Percentiles rank a stretch among this genome's conserved stretches.
Conservation (phyloP, 495 filamentous ascomycete genomes). For the Neurospora sp. region DNA sequence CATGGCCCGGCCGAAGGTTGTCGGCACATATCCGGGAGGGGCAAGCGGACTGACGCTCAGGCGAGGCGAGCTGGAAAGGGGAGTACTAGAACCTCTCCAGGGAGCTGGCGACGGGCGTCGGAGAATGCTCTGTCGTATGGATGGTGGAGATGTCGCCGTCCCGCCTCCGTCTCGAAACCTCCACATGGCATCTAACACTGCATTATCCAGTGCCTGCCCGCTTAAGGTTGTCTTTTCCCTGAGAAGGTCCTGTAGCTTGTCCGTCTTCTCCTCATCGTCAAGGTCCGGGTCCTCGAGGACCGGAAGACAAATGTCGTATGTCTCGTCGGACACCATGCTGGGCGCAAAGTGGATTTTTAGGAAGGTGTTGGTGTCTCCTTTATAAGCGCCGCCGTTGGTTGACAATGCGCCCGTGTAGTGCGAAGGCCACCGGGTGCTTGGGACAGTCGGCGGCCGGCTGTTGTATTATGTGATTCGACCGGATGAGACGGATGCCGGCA, state of each 20-base stretch:
- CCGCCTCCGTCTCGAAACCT: conserved; percentile 68
- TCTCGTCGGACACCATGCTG: conserved; percentile 81
- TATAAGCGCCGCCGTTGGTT: neutral
- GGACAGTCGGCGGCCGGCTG: neutral
- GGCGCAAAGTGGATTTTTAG: neutral
- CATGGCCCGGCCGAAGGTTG: conserved; percentile 59
- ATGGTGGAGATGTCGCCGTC: conserved; percentile 68
- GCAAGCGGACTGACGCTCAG: conserved; percentile 72
- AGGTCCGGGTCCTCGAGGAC: conserved; percentile 72
- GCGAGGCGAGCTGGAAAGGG: conserved; percentile 63
- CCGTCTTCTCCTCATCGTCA: conserved; percentile 92
- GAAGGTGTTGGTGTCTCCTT: neutral
- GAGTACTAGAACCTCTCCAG: conserved; percentile 77
- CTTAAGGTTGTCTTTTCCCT: conserved; percentile 65
- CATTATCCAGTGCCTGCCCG: conserved; percentile 77
- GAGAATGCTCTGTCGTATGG: conserved; percentile 76
- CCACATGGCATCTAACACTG: conserved; percentile 86
- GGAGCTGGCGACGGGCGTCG: conserved; percentile 85
- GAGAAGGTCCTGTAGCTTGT: conserved; percentile 81
- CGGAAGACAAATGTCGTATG: conserved; percentile 82
- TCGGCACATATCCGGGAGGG: conserved; percentile 71
- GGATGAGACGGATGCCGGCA: neutral
- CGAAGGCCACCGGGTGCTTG: neutral
- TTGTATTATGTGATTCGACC: neutral
- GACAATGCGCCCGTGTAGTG: conserved; percentile 6